Base-by-base conservation (phyloP, 2,329 filamentous ascomycete species). In the Exutisphaerella laricina region DNA sequence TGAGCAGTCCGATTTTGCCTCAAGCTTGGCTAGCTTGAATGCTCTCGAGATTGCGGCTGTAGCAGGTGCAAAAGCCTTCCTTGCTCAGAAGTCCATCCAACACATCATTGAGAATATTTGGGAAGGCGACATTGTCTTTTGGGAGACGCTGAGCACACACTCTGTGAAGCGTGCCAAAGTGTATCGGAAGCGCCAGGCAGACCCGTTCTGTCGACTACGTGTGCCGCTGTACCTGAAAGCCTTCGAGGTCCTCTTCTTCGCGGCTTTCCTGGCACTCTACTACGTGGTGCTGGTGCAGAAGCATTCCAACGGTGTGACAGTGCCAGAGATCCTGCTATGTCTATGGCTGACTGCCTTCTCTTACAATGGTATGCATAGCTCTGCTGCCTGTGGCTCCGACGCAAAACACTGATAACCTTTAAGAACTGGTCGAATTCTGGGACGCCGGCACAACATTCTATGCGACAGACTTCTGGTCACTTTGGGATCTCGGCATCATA, bases 381-480 rank as follows among this genome's bases (percentile, higher is more conserved):
- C 18, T 10, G 32, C 5, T 12, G 5, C 34, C 29, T 18, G 13
- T 17, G 25, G 7, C 14, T 8, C 22, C n/a, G 5, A 12, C 9
- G 13, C 9, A n/a, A n/a, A n/a, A n/a, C 12, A 4, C 8, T 40
- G 35, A 31, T 17, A 23, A 4, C 26, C 6, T 17, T 9, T 6
- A 44, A 60, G 61, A 63, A 46, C 45, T 92, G 44, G 85, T 84
- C 56, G 87, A 94, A 57, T 88, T 87, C 69, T 75, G 80, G 39
- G 88, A 96, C 67, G 88, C 89, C 1, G 89, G 89, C 0, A 82
- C 86, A 22, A 78, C 89, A 26, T 94, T 94, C 58, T 94, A 94
- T 58, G 78, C 84, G 4, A 80, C 84, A 6, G 86, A 92, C 57
- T 82, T 94, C 38, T 92, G 85, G 86, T 86, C 84, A 51, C 60